Evolutionary conservation across 2,329 filamentous ascomycete genomes (phyloP).

Genomic region (Exophiala aquamarina): DNA sequence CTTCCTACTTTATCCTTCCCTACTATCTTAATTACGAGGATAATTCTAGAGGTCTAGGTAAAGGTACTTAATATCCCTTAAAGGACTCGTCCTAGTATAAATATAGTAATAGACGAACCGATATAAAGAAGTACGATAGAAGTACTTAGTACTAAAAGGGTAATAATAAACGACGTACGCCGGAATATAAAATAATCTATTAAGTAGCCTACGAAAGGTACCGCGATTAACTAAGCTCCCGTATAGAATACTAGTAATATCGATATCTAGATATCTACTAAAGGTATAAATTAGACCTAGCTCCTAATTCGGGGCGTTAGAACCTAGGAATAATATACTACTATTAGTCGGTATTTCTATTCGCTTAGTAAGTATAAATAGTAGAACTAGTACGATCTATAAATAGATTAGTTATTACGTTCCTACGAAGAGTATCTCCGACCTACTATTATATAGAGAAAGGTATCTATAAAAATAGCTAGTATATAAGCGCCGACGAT

Average conservation of each 20-base stretch:
- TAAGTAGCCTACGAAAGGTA: not conserved
- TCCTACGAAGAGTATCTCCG: too few species aligned
- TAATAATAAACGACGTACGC: not conserved
- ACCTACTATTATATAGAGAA: constrained; percentile 4
- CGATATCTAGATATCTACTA: constrained; percentile 3
- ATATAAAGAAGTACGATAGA: not conserved
- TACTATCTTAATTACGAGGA: constrained; percentile 1
- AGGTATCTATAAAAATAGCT: constrained; percentile 5
- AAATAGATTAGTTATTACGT: not conserved
- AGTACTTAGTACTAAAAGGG: not conserved
- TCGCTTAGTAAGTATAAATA: not conserved
- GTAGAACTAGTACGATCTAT: constrained; percentile 4
- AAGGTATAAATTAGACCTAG: not conserved
- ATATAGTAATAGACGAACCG: too few species aligned
- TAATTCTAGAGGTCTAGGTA: constrained; percentile 2
- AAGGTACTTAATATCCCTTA: constrained; percentile 3
- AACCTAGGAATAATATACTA: not conserved
- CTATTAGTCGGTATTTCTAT: not conserved
- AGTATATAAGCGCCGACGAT: constrained; percentile 1
- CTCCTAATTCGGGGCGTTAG: too few species aligned
- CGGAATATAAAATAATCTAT: not conserved
- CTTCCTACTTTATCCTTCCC: not conserved
- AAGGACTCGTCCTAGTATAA: not conserved
- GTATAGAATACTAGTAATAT: constrained; percentile 2
- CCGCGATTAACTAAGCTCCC: not conserved